These are phyloP conservation scores for Tylopilus felleus DNA, from an alignment of 768 basidiomycete genomes.

Conservation along the genomic window DNA sequence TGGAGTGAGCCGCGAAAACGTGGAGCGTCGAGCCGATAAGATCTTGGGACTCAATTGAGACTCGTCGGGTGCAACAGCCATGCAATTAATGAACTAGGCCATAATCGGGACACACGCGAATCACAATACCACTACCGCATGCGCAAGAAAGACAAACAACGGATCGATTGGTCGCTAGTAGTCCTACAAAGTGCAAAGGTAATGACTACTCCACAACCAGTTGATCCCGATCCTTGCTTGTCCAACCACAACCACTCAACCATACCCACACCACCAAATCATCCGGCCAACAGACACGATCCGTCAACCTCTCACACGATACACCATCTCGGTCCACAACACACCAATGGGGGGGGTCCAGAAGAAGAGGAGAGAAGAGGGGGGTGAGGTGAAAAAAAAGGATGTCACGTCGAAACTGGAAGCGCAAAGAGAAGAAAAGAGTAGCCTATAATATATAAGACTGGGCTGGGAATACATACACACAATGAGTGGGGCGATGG, in stretches of 20 bases:
- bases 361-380: background rate
- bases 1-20: too few relatives aligned
- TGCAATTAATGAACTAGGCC: too few relatives aligned
- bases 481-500: slow-evolving; percentile 9
- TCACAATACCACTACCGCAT: too few relatives aligned
- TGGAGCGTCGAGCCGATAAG: too few relatives aligned
- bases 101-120: background rate
- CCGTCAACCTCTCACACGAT: slow-evolving; percentile 11
- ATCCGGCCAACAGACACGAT: slow-evolving; percentile 15
- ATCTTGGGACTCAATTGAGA: too few relatives aligned
- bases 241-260: slow-evolving; percentile 7
- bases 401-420: slow-evolving; percentile 22
- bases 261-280: slow-evolving; percentile 5
- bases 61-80: too few relatives aligned
- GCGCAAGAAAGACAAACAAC: background rate
- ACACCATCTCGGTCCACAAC: slow-evolving; percentile 17
- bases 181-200: slow-evolving; percentile 7
- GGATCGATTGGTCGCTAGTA: slow-evolving; percentile 9
- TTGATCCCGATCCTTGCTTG: slow-evolving; percentile 5
- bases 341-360: slow-evolving; percentile 6
- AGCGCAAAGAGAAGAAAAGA: slow-evolving; percentile 11
- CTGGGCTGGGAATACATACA: slow-evolving; percentile 24
- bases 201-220: slow-evolving; percentile 3
- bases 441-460: slow-evolving; percentile 33
- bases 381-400: slow-evolving; percentile 1